phyloP scores from a whole-genome alignment of 2,329 filamentous ascomycete species.

The Epicoccum sorghinum region DNA sequence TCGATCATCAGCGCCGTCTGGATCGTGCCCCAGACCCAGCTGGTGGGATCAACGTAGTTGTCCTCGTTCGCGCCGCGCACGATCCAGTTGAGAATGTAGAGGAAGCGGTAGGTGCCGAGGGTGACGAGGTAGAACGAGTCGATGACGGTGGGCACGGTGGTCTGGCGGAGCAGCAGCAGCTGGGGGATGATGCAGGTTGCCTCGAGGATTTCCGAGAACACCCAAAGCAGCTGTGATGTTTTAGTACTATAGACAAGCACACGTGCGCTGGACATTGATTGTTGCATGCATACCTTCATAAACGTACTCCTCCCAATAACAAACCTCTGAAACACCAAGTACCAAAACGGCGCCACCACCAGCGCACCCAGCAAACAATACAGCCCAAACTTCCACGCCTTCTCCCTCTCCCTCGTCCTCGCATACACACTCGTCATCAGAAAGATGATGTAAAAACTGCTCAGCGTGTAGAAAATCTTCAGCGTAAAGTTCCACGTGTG shows the following conservation, averaged over 20 bases:
- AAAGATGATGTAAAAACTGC: constrained; percentile 83
- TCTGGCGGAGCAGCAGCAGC: constrained; percentile 88
- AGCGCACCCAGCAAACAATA: constrained; percentile 70
- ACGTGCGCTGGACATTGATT: no score
- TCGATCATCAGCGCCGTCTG: constrained; percentile 91
- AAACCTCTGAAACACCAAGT: constrained; percentile 67
- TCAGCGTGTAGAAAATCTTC: constrained; percentile 87
- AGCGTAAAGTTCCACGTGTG: constrained; percentile 70
- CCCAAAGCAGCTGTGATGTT: constrained; percentile 73
- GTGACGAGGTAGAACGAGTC: constrained; percentile 94
- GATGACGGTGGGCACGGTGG: constrained; percentile 93
- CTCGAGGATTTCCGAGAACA: constrained; percentile 90
- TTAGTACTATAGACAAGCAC: neutral
- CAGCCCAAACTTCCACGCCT: constrained; percentile 89
- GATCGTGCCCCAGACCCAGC: constrained; percentile 83
- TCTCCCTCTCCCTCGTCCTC: constrained; percentile 85
- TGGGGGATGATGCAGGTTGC: constrained; percentile 90
- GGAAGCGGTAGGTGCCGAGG: constrained; percentile 82
- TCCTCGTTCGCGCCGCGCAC: constrained; percentile 65
- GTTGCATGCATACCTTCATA: constrained; percentile 44
- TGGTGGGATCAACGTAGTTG: constrained; percentile 69
- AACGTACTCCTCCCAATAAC: constrained; percentile 49
- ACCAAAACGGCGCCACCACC: constrained; percentile 72
- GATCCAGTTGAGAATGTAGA: constrained; percentile 95
- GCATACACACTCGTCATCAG: constrained; percentile 88